Base-by-base conservation (phyloP, 2,329 filamentous ascomycete genomes). In the Fusarium albidum region DNA sequence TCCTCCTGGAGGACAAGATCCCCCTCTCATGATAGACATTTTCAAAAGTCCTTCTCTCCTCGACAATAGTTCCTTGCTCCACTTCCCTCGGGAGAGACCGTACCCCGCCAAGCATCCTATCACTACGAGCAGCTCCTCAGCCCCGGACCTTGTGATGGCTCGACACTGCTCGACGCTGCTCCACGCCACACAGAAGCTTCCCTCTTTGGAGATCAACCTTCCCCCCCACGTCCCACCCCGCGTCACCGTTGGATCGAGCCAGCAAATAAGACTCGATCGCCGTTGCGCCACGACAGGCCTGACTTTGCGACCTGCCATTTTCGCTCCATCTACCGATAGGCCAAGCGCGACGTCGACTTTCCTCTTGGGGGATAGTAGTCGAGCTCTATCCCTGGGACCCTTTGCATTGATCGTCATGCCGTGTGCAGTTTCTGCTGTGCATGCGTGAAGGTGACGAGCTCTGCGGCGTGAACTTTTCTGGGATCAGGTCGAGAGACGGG, bases 281-380 rank as follows among this genome's bases (percentile, higher is more conserved):
- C 26, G 37, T 57, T 32, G 49, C 52, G 43, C 50, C 27, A 42
- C 38, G 46, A 45, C 55, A 63, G 40, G 15, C 28, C 28, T 6
- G 35, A 4, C 39, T 34, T 52, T 63, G 40, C 42, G 60, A 67
- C 60, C 64, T 67, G 60, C 60, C 64, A 59, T 58, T 55, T 63
- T 50, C 26, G 57, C 52, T 33, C 18, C 28, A 13, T 49, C 28
- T 64, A 27, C 53, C 55, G 49, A 64, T 58, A 57, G 53, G 40
- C 35, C 26, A 14, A 26, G 41, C 27, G 14, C 14, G 13, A 15
- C 46, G 18, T 45, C 18, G 47, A 57, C 34, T 51, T 64, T 28
- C 55, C 49, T 21, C 12, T 51, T 60, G 33, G 25, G 51, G 63
- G 34, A 18, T 46, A 39, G 46, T 17, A 15, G 21, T n/a, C 13